Conservation (phyloP, 306 rosid species). For the Ziziphus jujuba region DNA sequence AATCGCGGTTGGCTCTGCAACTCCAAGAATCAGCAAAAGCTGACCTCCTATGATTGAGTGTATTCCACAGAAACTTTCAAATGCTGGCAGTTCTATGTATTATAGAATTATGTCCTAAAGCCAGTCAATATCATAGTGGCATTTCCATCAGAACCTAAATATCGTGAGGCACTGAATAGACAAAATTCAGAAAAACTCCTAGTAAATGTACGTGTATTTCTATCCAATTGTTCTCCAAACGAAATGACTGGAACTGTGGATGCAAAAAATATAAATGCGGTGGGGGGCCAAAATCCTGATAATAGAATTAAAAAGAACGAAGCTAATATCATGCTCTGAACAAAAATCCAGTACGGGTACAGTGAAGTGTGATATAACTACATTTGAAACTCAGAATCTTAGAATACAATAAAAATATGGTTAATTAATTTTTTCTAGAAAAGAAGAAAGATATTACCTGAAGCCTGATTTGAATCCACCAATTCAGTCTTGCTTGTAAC, state of each 20-base stretch:
- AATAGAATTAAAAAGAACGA: conserved; percentile 14
- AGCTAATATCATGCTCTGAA: background rate
- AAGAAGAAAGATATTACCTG: conserved; percentile 41
- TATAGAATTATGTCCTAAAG: background rate
- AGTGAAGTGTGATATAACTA: background rate
- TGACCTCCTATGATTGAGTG: conserved; percentile 84
- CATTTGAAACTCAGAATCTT: background rate
- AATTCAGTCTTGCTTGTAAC: conserved; percentile 76
- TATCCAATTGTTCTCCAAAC: conserved; percentile 78
- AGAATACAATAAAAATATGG: background rate
- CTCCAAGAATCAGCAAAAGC: conserved; percentile 80
- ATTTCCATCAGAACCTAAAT: background rate
- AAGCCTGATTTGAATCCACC: conserved; percentile 62
- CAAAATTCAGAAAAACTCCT: background rate
- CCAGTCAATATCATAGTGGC: too few relatives aligned
- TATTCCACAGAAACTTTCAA: conserved; percentile 56
- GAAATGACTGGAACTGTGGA: conserved; percentile 84
- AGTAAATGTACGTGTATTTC: conserved; percentile 53
- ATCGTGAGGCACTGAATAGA: conserved; percentile 11
- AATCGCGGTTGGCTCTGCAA: conserved; percentile 82
- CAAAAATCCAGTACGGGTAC: conserved; percentile 18
- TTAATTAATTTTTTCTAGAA: background rate
- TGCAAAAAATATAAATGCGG: conserved; percentile 74
- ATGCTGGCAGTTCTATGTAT: background rate
- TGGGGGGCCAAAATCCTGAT: conserved; percentile 77